Percentiles rank a stretch among this genome's conserved stretches.
These are phyloP conservation scores for Collybia nuda DNA, from an alignment of 768 basidiomycete genomes.

Conservation along the genomic window DNA sequence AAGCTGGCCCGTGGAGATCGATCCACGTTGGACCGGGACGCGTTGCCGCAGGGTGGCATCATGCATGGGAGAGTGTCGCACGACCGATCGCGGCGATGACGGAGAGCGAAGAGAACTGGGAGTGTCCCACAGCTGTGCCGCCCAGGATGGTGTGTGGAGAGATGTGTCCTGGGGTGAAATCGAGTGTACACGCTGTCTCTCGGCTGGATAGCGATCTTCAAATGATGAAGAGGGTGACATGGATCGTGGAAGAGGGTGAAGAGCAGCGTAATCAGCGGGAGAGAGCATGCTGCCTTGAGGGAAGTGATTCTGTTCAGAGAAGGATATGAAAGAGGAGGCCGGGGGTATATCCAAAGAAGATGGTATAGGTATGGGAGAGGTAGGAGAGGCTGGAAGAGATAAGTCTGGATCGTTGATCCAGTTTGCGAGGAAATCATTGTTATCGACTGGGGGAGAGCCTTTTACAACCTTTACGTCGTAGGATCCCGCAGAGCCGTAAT, in stretches of 20 bases:
- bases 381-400: conserved; percentile 28
- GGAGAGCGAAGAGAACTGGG: conserved; percentile 45
- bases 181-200: conserved; percentile 48
- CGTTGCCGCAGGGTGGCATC: conserved; percentile 40
- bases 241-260: conserved; percentile 63
- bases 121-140: conserved; percentile 62
- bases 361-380: conserved; percentile 68
- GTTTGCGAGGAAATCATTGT: conserved; percentile 44
- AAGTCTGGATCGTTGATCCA: conserved; percentile 69
- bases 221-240: conserved; percentile 56
- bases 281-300: conserved; percentile 55
- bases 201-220: conserved; percentile 38
- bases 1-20: conserved; percentile 49
- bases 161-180: conserved; percentile 64
- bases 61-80: conserved; percentile 48
- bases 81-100: conserved; percentile 40
- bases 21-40: conserved; percentile 41
- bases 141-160: conserved; percentile 62
- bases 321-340: conserved; percentile 45
- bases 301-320: conserved; percentile 44
- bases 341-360: conserved; percentile 40
- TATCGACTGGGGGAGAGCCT: conserved; percentile 44
- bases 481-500: conserved; percentile 36
- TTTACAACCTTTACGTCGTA: conserved; percentile 39
- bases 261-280: conserved; percentile 58